Percentiles rank a stretch among this genome's conserved stretches.
Evolutionary conservation across 139 green algal genomes (phyloP).

Genomic region (Cymbomonas tetramitiformis): DNA sequence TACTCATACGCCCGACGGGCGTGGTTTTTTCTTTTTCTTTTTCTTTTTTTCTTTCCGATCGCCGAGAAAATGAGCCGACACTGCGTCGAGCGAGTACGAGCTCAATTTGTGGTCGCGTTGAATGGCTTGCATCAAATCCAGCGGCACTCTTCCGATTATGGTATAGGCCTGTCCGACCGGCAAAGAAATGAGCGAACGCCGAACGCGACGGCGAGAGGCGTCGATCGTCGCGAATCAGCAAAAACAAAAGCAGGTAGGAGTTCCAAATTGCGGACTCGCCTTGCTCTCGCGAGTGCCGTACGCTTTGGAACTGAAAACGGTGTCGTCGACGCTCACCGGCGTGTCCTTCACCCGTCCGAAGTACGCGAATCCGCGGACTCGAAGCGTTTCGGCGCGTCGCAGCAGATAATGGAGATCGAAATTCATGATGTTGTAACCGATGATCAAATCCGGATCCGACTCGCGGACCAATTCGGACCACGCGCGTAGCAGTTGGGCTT

Average conservation of each 20-base stretch:
- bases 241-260: too few species aligned
- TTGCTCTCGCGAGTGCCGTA: slow-evolving; percentile 96
- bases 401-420: slow-evolving; percentile 97
- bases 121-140: slow-evolving; percentile 82
- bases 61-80: slow-evolving; percentile 90
- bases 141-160: slow-evolving; percentile 90
- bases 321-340: slow-evolving; percentile 56
- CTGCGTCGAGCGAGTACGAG: slow-evolving; percentile 80
- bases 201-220: too few species aligned
- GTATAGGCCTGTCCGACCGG: too few species aligned
- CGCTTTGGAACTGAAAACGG: slow-evolving; percentile 64
- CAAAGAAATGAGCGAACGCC: too few species aligned
- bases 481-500: slow-evolving; percentile 55
- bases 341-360: slow-evolving; percentile 67
- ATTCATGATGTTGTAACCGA: slow-evolving; percentile 96
- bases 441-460: slow-evolving; percentile 69
- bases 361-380: slow-evolving; percentile 57
- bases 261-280: too few species aligned
- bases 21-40: too few species aligned
- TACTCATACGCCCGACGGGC: too few species aligned
- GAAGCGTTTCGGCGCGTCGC: slow-evolving; percentile 65
- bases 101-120: slow-evolving; percentile 95
- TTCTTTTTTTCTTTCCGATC: slow-evolving; percentile 99
- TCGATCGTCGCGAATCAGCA: too few species aligned
- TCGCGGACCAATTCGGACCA: slow-evolving; percentile 65